Evolutionary conservation across 306 rosid genomes (phyloP).

Genomic region (Astragalus membranaceus): DNA sequence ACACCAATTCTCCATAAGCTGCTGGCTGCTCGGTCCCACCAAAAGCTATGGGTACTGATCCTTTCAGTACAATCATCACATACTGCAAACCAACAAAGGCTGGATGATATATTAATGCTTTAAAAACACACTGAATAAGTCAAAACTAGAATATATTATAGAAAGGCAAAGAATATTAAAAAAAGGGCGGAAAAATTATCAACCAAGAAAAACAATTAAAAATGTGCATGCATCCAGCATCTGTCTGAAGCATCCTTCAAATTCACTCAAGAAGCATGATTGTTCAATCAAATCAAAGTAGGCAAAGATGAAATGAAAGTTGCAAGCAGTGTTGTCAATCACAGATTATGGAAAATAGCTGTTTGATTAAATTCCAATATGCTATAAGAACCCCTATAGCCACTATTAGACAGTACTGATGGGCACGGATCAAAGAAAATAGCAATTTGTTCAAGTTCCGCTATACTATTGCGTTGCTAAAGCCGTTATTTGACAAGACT

Average conservation of each 20-base stretch:
- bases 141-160: not conserved
- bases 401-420: too few species aligned
- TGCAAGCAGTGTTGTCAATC: too few species aligned
- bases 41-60: conserved; percentile 85
- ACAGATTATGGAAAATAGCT: too few species aligned
- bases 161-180: not conserved
- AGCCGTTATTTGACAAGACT: too few species aligned
- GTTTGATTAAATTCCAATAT: too few species aligned
- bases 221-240: conserved; percentile 1
- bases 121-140: not conserved
- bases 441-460: too few species aligned
- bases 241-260: not conserved
- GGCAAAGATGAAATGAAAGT: not conserved
- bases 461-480: too few species aligned
- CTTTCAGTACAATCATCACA: conserved; percentile 93
- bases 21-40: conserved; percentile 91
- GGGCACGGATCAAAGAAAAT: too few species aligned
- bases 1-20: conserved; percentile 89
- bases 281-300: not conserved
- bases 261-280: not conserved
- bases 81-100: conserved; percentile 43
- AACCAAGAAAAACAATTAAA: not conserved
- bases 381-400: too few species aligned
- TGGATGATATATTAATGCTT: not conserved
- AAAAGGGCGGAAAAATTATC: not conserved